These are phyloP conservation scores for Dendrobium nobile DNA, from an alignment of 106 monocot genomes.

Conservation along the genomic window DNA sequence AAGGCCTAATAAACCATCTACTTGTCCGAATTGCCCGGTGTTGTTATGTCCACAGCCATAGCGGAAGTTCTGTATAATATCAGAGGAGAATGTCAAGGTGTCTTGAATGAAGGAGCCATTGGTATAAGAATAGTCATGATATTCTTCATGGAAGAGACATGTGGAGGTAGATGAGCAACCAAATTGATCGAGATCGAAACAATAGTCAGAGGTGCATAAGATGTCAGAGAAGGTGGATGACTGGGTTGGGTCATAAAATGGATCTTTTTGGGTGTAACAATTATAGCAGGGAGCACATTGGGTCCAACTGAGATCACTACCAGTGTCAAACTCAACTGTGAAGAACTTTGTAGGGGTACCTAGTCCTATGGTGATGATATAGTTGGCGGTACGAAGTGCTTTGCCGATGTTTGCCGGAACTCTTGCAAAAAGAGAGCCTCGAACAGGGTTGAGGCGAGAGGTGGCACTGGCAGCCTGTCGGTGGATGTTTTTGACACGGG, in stretches of 20 bases:
- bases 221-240: slow-evolving; percentile 16
- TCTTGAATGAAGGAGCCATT: slow-evolving; percentile 20
- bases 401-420: slow-evolving; percentile 8
- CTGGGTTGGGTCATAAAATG: slow-evolving; percentile 10
- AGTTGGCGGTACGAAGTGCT: background rate
- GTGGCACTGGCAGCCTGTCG: background rate
- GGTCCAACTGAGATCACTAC: slow-evolving; percentile 5
- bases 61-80: no score
- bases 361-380: slow-evolving; percentile 8
- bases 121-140: slow-evolving; percentile 17
- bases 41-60: no score
- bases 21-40: no score
- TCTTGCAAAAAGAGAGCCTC: no score
- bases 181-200: background rate
- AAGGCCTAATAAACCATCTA: no score
- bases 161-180: slow-evolving; percentile 7
- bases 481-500: slow-evolving; percentile 12
- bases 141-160: slow-evolving; percentile 20
- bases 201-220: slow-evolving; percentile 21
- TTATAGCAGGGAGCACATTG: slow-evolving; percentile 10
- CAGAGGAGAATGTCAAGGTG: background rate
- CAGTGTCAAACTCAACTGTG: slow-evolving; percentile 5
- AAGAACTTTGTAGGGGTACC: slow-evolving; percentile 7
- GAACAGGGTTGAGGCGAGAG: background rate
- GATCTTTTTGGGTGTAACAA: slow-evolving; percentile 15